phyloP scores from a whole-genome alignment of 495 filamentous ascomycete species.

The Neohortaea acidophila region DNA sequence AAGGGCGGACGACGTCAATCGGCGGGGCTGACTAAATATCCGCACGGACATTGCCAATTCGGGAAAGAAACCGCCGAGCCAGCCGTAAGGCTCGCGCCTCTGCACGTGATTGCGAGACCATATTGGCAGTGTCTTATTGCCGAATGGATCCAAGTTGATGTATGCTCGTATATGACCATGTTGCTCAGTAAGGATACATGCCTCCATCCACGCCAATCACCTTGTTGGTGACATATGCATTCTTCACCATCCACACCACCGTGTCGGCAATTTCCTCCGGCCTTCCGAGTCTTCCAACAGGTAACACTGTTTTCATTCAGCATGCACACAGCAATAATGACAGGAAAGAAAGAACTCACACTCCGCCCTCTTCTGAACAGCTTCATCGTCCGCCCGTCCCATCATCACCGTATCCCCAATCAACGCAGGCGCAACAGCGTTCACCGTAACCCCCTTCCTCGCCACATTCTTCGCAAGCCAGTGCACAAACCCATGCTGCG shows the following conservation, averaged over 20 bases:
- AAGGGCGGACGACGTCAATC: too few species aligned
- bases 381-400: conserved; percentile 14
- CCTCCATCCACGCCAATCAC: conserved; percentile 25
- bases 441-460: conserved; percentile 24
- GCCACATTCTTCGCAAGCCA: conserved; percentile 23
- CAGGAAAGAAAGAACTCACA: conserved; percentile 14
- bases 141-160: too few species aligned
- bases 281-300: conserved; percentile 20
- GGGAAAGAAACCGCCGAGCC: too few species aligned
- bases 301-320: too few species aligned
- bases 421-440: conserved; percentile 26
- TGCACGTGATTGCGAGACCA: too few species aligned
- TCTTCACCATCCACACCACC: conserved; percentile 26
- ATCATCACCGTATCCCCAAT: conserved; percentile 24
- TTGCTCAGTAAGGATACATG: conserved; percentile 20
- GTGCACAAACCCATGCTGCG: conserved; percentile 24
- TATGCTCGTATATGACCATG: too few species aligned
- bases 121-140: too few species aligned
- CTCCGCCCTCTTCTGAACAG: conserved; percentile 10
- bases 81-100: too few species aligned
- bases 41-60: too few species aligned
- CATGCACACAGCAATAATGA: not conserved
- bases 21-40: too few species aligned
- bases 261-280: conserved; percentile 26
- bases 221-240: conserved; percentile 24